phyloP scores from a whole-genome alignment of 2,329 filamentous ascomycete genomes.

The Ascochyta fabae region DNA sequence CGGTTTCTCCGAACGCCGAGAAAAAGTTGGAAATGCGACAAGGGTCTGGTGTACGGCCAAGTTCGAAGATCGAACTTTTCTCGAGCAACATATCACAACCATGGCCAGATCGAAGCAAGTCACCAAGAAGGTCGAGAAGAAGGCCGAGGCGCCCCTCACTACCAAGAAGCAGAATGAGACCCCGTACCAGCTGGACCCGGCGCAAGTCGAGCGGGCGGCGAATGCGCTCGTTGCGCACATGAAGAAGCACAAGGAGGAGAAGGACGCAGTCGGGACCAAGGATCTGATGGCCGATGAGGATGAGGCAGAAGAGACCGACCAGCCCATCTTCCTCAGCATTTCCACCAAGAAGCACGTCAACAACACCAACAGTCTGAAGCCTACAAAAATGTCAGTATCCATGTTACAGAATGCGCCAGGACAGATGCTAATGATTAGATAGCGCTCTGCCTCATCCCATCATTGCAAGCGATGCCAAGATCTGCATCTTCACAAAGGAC shows the following conservation, averaged over 20 bases:
- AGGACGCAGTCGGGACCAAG: conserved; percentile 59
- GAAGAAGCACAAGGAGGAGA: conserved; percentile 56
- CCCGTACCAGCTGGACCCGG: conserved; percentile 53
- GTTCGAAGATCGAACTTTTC: conserved; percentile 21
- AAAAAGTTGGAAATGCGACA: conserved; percentile 20
- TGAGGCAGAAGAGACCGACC: conserved; percentile 54
- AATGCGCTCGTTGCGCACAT: conserved; percentile 65
- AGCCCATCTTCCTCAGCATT: conserved; percentile 66
- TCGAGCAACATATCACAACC: conserved; percentile 20
- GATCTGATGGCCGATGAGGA: conserved; percentile 59
- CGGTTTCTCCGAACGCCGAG: conserved; percentile 21
- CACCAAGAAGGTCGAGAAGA: conserved; percentile 33
- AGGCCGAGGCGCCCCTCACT: conserved; percentile 43
- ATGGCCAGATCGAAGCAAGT: conserved; percentile 44
- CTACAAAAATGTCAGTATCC: conserved; percentile 70
- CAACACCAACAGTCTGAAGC: conserved; percentile 81
- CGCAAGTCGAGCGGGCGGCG: conserved; percentile 65
- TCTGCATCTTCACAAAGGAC: conserved; percentile 87
- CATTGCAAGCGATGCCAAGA: conserved; percentile 67
- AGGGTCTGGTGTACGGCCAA: conserved; percentile 25
- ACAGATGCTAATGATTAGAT: conserved; percentile 18
- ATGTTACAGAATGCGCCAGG: neutral
- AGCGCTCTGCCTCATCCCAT: conserved; percentile 74
- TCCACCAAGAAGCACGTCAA: conserved; percentile 71
- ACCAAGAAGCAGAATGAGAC: conserved; percentile 46